These are phyloP conservation scores for Alternaria sp. DNA, from an alignment of 2,329 filamentous ascomycete genomes.

Conservation along the genomic window DNA sequence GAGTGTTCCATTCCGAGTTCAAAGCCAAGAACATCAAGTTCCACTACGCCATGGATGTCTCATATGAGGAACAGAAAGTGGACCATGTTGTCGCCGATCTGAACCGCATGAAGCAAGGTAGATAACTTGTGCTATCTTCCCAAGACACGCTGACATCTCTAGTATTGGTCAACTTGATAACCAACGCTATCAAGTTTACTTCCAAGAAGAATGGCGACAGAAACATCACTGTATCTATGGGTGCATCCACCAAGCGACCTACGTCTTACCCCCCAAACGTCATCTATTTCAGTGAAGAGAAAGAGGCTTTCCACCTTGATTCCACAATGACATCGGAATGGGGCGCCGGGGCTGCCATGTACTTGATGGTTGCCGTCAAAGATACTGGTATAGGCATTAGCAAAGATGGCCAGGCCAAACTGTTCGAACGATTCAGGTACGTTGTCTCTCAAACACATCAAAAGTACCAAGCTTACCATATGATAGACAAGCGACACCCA, in stretches of 20 bases:
- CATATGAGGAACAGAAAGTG: conserved; percentile 47
- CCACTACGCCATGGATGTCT: conserved; percentile 50
- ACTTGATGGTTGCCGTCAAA: conserved; percentile 54
- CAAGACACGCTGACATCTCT: conserved; percentile 11
- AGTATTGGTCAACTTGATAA: conserved; percentile 53
- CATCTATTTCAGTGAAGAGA: conserved; percentile 51
- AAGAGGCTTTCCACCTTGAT: conserved; percentile 48
- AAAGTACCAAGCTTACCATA: background rate
- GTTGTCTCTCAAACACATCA: background rate
- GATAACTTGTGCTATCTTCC: background rate
- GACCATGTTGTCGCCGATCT: conserved; percentile 49
- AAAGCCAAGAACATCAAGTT: conserved; percentile 47
- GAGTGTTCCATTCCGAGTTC: conserved; percentile 51
- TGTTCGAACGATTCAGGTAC: conserved; percentile 53
- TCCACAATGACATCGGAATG: conserved; percentile 51
- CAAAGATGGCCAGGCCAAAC: conserved; percentile 46
- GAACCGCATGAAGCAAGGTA: conserved; percentile 48
- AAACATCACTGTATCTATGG: conserved; percentile 51
- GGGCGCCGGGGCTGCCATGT: conserved; percentile 48
- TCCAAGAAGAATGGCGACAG: conserved; percentile 46
- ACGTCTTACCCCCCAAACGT: conserved; percentile 53
- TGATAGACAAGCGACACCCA: conserved; percentile 45
- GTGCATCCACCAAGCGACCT: conserved; percentile 47
- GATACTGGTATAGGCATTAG: conserved; percentile 54
- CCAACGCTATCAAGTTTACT: conserved; percentile 57